phyloP scores from a whole-genome alignment of 2,329 filamentous ascomycete genomes.

The Aspergillus alliaceus region DNA sequence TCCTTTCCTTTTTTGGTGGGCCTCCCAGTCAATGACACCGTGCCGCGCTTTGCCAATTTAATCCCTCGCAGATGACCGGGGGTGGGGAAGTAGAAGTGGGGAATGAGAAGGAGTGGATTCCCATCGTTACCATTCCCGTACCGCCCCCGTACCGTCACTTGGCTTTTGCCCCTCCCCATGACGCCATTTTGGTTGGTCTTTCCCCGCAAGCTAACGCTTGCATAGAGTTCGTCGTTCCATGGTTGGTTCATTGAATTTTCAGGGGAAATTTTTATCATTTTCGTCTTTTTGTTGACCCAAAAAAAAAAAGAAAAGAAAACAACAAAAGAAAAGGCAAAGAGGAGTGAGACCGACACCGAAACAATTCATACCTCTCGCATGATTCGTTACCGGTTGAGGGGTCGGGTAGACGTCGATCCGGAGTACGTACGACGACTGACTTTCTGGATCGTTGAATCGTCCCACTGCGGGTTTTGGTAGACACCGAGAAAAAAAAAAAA shows the following conservation, averaged over 20 bases:
- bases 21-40: no score
- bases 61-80: conserved; percentile 1
- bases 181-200: conserved; percentile 17
- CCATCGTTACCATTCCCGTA: background rate
- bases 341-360: no score
- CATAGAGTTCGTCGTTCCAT: conserved; percentile 4
- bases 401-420: background rate
- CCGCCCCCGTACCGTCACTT: conserved; percentile 10
- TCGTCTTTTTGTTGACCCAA: background rate
- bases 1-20: no score
- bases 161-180: conserved; percentile 12
- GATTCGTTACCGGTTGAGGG: background rate
- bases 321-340: background rate
- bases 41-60: no score
- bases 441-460: background rate
- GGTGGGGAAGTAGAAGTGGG: background rate
- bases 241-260: background rate
- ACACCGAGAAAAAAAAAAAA: background rate
- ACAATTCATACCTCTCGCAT: no score
- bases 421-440: background rate
- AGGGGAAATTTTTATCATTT: background rate
- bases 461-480: background rate
- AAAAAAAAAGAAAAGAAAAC: background rate
- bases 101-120: no score
- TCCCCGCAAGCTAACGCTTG: conserved; percentile 18